phyloP scores from a whole-genome alignment of 306 rosid species.

The Vicia faba region DNA sequence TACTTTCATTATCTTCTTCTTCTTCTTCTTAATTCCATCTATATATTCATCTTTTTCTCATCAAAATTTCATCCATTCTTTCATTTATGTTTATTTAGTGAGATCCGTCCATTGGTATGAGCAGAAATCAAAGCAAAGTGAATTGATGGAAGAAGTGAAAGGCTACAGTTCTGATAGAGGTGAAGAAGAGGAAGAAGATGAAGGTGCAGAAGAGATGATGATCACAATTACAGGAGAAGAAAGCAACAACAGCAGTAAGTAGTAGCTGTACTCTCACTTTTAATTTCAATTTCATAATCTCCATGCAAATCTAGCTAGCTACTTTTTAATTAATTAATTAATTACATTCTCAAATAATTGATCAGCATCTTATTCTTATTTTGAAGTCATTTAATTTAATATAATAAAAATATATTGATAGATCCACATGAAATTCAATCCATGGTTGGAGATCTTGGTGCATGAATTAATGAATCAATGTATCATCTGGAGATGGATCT shows the following conservation, averaged over 20 bases:
- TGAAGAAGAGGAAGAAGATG: slow-evolving; percentile 47
- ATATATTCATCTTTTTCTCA: slow-evolving; percentile 1
- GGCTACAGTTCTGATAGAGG: slow-evolving; percentile 50
- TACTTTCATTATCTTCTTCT: not conserved
- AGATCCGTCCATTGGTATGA: slow-evolving; percentile 41
- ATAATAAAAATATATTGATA: not conserved
- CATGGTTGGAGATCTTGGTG: slow-evolving; percentile 17
- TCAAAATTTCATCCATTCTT: not conserved
- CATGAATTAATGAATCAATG: not conserved
- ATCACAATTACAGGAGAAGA: slow-evolving; percentile 27
- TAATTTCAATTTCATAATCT: not conserved
- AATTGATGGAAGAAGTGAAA: slow-evolving; percentile 47
- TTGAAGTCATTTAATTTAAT: not conserved
- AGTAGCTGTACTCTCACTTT: not conserved
- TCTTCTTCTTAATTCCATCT: not conserved
- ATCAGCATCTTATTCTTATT: not conserved
- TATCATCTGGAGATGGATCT: not conserved
- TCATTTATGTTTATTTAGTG: slow-evolving; percentile 2
- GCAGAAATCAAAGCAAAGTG: slow-evolving; percentile 31
- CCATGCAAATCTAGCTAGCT: not conserved
- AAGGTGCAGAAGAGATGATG: slow-evolving; percentile 30
- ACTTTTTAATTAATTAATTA: not conserved
- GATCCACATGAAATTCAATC: slow-evolving; percentile 12
- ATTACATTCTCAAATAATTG: no score
- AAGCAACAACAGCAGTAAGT: slow-evolving; percentile 39